Base-by-base conservation (phyloP, 768 basidiomycete genomes). In the Russula vinacea region DNA sequence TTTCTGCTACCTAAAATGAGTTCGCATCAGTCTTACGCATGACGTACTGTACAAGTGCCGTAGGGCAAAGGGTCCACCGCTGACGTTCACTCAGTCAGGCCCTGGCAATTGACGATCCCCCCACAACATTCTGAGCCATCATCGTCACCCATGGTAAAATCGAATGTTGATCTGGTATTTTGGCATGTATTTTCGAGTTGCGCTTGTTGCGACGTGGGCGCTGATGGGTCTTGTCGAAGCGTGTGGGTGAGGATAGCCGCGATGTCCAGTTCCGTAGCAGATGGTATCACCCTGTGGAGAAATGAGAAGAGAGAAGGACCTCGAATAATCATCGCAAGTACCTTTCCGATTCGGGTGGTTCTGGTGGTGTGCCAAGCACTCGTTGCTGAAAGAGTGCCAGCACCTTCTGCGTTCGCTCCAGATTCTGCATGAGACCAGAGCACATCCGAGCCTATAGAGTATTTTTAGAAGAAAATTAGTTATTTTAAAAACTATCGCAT, bases 401-500 rank as follows among this genome's bases (percentile, higher is more conserved):
- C 24, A 37, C 44, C 24, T 44, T 59, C 29, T 53, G 67, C 2
- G 67, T 53, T 44, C 33, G 57, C 24, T 56, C 60, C 40, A 68
- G 60, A 47, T 62, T 62, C 40, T 59, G 61, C 67, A 60, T 62
- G 52, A 67, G 60, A 19, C 58, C 61, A n/a, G 61, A 50, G 37
- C 66, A 68, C 35, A 26, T 22, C 26, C 42, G 64, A 11, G 58
- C 58, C 67, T 68, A 37, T 33, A 19, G 14, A 1, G 13, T 19
- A 3, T 14, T 13, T 11, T 29, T 19, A 24, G 10, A 14, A 14
- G 6, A 55, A 44, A 44, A 3, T 45, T 11, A 58, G 57, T 29
- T 11, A 5, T 39, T 26, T 7, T 13, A 9, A n/a, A 58, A 19
- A 19, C 50, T n/a, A n/a, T 51, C 13, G 7, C 3, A 16, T 57